Evolutionary conservation across 768 basidiomycete genomes (phyloP), one percentile per base, ranked within the genome.

Genomic region (Rhodotorula kratochvilovae): DNA sequence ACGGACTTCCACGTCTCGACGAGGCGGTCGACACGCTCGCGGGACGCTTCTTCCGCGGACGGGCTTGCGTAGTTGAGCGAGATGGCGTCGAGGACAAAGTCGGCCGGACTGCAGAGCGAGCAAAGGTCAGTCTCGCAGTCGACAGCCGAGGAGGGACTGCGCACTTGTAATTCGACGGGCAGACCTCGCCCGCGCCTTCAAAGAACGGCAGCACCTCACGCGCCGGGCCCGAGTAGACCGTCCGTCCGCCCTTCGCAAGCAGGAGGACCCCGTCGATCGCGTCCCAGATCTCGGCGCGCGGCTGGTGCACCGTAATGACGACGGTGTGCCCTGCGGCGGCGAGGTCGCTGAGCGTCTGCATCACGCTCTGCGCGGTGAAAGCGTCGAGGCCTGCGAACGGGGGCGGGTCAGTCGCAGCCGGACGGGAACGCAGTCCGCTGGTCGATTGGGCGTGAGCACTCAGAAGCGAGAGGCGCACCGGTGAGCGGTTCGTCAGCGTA

Each of bases 321-420:
- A 76, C 27, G 16, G 74, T 75, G 1, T 68, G 50, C 0, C 74
- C 73, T 27, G 80, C 80, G 2, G 79, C 68, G 6, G 82, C 82
- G 53, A 84, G 82, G 50, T 81, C 80, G 46, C 79, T 77, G 17
- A 85, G 79, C 7, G 81, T 81, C 66, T 82, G 77, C 82, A 84
- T 83, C 16, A 85, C 82, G 75, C 81, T 84, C 59, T 80, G 76
- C 6, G 84, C 84, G 21, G 82, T 83, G 72, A 81, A 82, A 1
- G 82, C 78, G 76, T 85, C 84, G 36, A 85, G 75, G 6, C 84
- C 84, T 71, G 79, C 6, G 11, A 39, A 31, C 27, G 21, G 35
- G 25, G 27, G 5, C 25, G 1, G 33, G 25, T 33, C 12, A n/a
- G 19, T 13, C 33, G 35, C 42, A 43, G 63, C 36, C 39, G 35